Evolutionary conservation across 2,329 filamentous ascomycete genomes (phyloP).

Genomic region (Didymella sp.): DNA sequence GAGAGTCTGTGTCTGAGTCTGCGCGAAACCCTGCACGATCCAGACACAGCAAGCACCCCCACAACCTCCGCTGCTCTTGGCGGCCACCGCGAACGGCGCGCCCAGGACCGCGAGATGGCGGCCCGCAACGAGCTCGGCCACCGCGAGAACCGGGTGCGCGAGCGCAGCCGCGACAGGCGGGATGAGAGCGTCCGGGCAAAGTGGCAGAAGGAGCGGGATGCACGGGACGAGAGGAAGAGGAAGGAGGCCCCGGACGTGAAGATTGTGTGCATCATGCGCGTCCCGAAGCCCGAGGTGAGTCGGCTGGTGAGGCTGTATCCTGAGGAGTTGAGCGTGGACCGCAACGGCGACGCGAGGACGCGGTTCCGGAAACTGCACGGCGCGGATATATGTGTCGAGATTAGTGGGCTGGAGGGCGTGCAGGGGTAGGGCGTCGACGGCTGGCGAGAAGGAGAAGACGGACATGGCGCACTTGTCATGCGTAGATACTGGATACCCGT

Average conservation of each 20-base stretch:
- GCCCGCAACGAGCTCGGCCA: conserved; percentile 5
- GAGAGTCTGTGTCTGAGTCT: conserved; percentile 46
- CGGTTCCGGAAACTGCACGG: conserved; percentile 41
- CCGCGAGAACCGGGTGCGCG: background rate
- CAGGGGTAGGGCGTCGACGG: background rate
- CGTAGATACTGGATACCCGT: background rate
- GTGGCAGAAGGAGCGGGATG: background rate
- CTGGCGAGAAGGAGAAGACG: background rate
- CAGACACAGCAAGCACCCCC: background rate
- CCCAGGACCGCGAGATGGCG: conserved; percentile 1
- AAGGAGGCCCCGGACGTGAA: conserved; percentile 33
- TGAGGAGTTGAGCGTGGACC: conserved; percentile 56
- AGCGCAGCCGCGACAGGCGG: background rate
- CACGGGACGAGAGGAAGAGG: background rate
- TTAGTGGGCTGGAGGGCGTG: conserved; percentile 27
- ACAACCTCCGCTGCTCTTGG: background rate
- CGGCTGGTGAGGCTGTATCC: conserved; percentile 60
- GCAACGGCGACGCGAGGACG: conserved; percentile 44
- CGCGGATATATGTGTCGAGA: conserved; percentile 44
- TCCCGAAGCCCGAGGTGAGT: conserved; percentile 54
- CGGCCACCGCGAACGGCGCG: conserved; percentile 11
- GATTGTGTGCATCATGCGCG: conserved; percentile 47
- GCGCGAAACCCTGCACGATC: conserved; percentile 30
- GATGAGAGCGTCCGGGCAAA: background rate
- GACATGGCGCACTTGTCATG: background rate